These are phyloP conservation scores for Astrothelium subdiscretum DNA, from an alignment of 495 filamentous ascomycete species.

Conservation along the genomic window DNA sequence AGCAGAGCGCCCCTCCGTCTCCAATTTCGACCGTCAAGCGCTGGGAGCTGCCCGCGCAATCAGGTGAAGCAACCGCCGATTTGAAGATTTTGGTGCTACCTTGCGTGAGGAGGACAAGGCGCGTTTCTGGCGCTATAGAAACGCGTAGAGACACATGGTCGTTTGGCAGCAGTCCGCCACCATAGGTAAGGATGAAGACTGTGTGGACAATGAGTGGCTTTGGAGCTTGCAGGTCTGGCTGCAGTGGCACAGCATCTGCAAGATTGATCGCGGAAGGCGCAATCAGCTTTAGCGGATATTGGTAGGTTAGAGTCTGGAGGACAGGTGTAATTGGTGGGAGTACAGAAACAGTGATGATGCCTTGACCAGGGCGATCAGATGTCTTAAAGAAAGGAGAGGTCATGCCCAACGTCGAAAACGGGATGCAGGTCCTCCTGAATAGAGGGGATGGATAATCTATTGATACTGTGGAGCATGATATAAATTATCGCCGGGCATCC, in stretches of 20 bases:
- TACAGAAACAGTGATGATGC: slow-evolving; percentile 59
- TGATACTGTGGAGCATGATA: background rate
- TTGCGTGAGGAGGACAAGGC: slow-evolving; percentile 79
- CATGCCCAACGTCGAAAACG: slow-evolving; percentile 8
- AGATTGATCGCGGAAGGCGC: slow-evolving; percentile 43
- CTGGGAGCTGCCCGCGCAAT: slow-evolving; percentile 40
- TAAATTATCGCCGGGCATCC: background rate
- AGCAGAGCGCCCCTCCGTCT: slow-evolving; percentile 57
- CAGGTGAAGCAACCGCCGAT: slow-evolving; percentile 31
- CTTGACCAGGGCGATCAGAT: slow-evolving; percentile 62
- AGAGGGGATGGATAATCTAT: background rate
- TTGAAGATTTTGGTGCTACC: slow-evolving; percentile 95
- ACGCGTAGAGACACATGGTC: slow-evolving; percentile 68
- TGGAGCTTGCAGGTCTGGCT: slow-evolving; percentile 13
- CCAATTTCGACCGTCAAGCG: slow-evolving; percentile 50
- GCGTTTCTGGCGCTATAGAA: slow-evolving; percentile 48
- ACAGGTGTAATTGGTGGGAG: slow-evolving; percentile 60
- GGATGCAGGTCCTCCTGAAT: background rate
- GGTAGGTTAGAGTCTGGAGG: slow-evolving; percentile 66
- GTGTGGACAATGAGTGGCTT: slow-evolving; percentile 47
- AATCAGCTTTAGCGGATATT: slow-evolving; percentile 92
- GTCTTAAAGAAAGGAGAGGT: slow-evolving; percentile 56
- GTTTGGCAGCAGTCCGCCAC: slow-evolving; percentile 80
- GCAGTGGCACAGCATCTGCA: slow-evolving; percentile 20
- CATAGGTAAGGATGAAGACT: slow-evolving; percentile 84